phyloP scores from a whole-genome alignment of 306 rosid species.

The Macrotyloma uniflorum region DNA sequence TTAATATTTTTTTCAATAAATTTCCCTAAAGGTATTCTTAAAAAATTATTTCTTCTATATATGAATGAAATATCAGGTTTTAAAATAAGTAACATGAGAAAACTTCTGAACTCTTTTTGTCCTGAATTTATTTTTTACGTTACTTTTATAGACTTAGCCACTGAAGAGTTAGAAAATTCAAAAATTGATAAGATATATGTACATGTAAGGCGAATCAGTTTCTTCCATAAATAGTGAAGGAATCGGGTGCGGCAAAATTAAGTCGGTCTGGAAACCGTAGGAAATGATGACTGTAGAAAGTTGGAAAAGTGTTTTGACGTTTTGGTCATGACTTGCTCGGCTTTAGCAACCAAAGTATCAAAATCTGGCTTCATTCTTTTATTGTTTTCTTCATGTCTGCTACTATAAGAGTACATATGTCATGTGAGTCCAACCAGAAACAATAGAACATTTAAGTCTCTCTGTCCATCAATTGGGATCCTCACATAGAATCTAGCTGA shows the following conservation, averaged over 20 bases:
- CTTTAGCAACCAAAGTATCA: constrained; percentile 51
- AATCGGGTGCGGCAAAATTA: constrained; percentile 25
- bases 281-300: constrained; percentile 31
- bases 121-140: neutral
- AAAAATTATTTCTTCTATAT: no score
- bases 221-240: neutral
- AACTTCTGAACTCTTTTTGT: neutral
- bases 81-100: no score
- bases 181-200: neutral
- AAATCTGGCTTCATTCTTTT: constrained; percentile 55
- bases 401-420: neutral
- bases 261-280: constrained; percentile 27
- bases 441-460: constrained; percentile 15
- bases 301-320: constrained; percentile 42
- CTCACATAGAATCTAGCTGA: constrained; percentile 13
- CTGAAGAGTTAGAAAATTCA: neutral
- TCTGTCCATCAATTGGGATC: neutral
- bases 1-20: neutral
- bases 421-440: constrained; percentile 51
- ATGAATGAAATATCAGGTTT: no score
- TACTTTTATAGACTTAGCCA: neutral
- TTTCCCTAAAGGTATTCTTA: neutral
- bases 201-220: neutral
- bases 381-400: constrained; percentile 49
- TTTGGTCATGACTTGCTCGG: constrained; percentile 52